Base-by-base conservation (phyloP, 2,329 filamentous ascomycete genomes). In the Curvularia lunata region DNA sequence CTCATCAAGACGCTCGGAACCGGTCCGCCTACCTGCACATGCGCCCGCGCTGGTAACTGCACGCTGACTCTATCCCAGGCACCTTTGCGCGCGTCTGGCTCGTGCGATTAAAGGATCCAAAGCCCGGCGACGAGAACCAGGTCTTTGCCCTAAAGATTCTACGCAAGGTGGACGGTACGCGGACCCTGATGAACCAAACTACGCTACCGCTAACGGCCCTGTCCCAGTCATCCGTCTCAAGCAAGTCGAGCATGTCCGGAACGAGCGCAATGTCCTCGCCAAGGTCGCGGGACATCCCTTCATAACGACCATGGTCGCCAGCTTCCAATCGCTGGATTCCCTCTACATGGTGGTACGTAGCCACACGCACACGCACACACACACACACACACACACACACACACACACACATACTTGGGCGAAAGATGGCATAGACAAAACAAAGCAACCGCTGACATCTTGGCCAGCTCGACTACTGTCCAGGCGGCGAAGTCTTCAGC, bases 81-180 rank as follows among this genome's bases (percentile, higher is more conserved):
- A 92, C 90, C 12, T 95, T 95, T 80, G 91, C 91, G 64, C 84
- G 91, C 63, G 91, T 95, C 45, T 92, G 89, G 81, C 85, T 94
- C 59, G 90, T 91, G 50, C 86, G 86, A 58, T 84, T 91, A 37
- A 83, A 85, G 41, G 82, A 83, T 64, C 70, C 76, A 18, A 72
- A 75, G 46, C 75, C 83, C 21, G 80, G 79, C 37, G 85, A 88
- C 67, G 80, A 81, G 61, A 82, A 84, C 71, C 85, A 87, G 67
- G 89, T 93, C n/a, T 93, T 88, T 77, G 90, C 90, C 45, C 83
- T 94, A 70, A 94, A 94, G 82, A 91, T 92, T 54, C 78, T 94
- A 64, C 86, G 90, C 65, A 85, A 85, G 70, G 78, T 80, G 46
- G 83, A 85, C 69, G 79, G 80, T 82, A 75, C 54, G 76, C 64